Evolutionary conservation across 257 asterid genomes (phyloP), one percentile per base, ranked within the genome.

Genomic region (Penstemon eatonii): DNA sequence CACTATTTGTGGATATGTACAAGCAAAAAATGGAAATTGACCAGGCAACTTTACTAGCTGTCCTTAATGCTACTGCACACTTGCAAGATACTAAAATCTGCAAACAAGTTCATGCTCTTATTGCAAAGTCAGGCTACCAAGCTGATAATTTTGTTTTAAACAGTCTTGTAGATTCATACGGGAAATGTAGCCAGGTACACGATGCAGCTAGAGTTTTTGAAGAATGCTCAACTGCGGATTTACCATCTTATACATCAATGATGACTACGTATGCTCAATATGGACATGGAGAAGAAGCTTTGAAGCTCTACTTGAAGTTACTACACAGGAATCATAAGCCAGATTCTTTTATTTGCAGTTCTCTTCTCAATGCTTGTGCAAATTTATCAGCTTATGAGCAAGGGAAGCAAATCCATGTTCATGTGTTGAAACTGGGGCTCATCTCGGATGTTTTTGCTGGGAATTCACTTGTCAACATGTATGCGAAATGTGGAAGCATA

Each of bases 391-490:
- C 90, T 6, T 89, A 83, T 13, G 96, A 85, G 70, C 92, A 83
- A 57, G 96, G 96, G 69, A 89, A 87, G 81, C 95, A 83, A 82
- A 79, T 89, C 43, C 92, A 89, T 65, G 94, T 73, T 41, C 95
- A 87, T 66, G 79, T 76, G 46, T 64, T 85, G 81, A 85, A 89
- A 74, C 67, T 83, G 47, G 95, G 95, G 66, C 85, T 85, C 54
- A 79, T 77, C 67, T 78, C 77, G 0, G 95, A 89, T 82, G 71
- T 74, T 57, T 89, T 87, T 82, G 75, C 96, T 8, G 90, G 95
- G 51, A 89, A 89, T 78, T 89, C 92, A 44, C 89, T 89, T n/a
- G 89, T 89, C 8, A 83, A 89, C 79, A 89, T 89, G 96, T 89
- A 87, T 66, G 95, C 96, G 45, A 89, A 87, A 81, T 87, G 95